Base-by-base conservation (phyloP, 345 rosid species). In the Brassica cretica region DNA sequence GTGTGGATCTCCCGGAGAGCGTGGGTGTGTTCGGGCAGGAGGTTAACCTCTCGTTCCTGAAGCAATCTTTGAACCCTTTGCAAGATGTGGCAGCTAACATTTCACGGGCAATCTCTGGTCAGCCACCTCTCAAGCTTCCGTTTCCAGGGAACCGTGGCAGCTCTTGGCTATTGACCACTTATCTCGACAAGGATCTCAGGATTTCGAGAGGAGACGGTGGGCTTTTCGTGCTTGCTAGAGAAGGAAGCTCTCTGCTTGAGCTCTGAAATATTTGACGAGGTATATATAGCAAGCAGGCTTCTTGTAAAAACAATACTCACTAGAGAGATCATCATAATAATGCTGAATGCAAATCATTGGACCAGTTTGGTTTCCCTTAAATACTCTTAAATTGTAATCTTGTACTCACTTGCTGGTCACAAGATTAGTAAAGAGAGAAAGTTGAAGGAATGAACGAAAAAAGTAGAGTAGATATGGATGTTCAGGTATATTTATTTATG, bases 191-290 rank as follows among this genome's bases (percentile, higher is more conserved):
- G 49, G 98, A 94, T 84, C 72, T 94, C 71, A 87, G 92, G 76
- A 94, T 94, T 75, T 92, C 98, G 19, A 90, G 97, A 78, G 98
- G 98, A 10, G 98, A 94, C 8, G 98, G 98, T 29, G 98, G 98
- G 58, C 92, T 94, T 46, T 94, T 94, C 66, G 90, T 94, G 80
- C 98, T 94, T 68, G 97, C 78, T 12, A 91, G 86, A 77, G 91
- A 89, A 84, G 98, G 98, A 39, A 89, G 97, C 79, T 87, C 98
- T 85, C 93, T 94, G 77, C 89, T 95, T 64, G 81, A 83, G 44
- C 84, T 75, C 68, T 80, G 64, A 70, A 9, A 29, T 9, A 55
- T 63, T 63, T 74, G 75, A 74, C 0, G 78, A 84, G 29, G 71
- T 79, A 68, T 74, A 70, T 80, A 62, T 83, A 82, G 74, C 79